A percentile compares a stretch with the other conserved stretches of the same genome.
Conservation (phyloP, 2,329 filamentous ascomycete genomes). For the Cladosporium sp. region DNA sequence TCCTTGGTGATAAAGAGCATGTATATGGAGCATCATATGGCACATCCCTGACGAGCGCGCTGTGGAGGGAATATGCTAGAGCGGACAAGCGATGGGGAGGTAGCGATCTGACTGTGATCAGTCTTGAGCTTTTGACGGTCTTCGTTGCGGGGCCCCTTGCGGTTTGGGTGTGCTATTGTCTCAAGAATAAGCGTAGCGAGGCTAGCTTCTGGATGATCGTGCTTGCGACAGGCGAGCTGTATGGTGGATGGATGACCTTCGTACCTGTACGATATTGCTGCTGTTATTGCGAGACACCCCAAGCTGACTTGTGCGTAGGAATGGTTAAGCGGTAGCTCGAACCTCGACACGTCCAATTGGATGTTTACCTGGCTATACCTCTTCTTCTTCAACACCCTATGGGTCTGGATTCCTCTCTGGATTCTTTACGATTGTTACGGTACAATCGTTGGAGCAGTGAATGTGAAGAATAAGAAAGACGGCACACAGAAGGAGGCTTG, state of each 20-base stretch:
- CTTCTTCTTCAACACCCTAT: slow-evolving; percentile 61
- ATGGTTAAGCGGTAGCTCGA: slow-evolving; percentile 56
- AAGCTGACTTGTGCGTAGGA: slow-evolving; percentile 40
- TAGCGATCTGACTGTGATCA: slow-evolving; percentile 56
- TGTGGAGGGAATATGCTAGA: slow-evolving; percentile 65
- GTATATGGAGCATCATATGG: slow-evolving; percentile 59
- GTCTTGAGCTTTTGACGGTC: slow-evolving; percentile 59
- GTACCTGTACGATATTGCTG: neutral
- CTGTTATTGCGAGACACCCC: slow-evolving; percentile 49
- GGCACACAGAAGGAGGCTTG: slow-evolving; percentile 16
- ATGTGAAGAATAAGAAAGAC: slow-evolving; percentile 11
- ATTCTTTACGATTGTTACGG: slow-evolving; percentile 50
- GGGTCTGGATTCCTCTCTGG: slow-evolving; percentile 58
- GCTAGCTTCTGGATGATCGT: slow-evolving; percentile 56
- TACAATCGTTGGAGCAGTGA: slow-evolving; percentile 30
- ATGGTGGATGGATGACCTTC: slow-evolving; percentile 44
- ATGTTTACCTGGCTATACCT: slow-evolving; percentile 63
- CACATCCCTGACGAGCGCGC: slow-evolving; percentile 46
- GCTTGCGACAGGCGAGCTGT: slow-evolving; percentile 60
- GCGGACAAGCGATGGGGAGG: slow-evolving; percentile 59
- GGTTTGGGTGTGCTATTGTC: slow-evolving; percentile 51
- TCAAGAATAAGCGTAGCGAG: slow-evolving; percentile 32
- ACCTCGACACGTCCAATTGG: slow-evolving; percentile 55
- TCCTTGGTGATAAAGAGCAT: slow-evolving; percentile 51
- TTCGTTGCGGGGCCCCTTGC: slow-evolving; percentile 56